Conservation (phyloP, 2,329 filamentous ascomycete species). For the Fusarium oxysporum region DNA sequence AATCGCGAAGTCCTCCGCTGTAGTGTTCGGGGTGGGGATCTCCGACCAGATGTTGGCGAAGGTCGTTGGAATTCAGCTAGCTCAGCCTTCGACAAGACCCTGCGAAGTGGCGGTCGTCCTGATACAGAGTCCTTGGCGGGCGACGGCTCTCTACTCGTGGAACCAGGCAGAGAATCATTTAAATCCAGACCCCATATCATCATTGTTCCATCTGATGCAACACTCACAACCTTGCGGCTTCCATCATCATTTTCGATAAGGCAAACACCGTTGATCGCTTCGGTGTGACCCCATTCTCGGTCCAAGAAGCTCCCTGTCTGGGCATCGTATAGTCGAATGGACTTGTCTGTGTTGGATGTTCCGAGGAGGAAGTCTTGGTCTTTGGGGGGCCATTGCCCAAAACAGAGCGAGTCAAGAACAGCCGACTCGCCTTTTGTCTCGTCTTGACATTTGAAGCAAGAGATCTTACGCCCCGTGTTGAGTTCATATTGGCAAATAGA, state of each 20-base stretch:
- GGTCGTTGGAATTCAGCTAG: slow-evolving; percentile 80
- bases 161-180: slow-evolving; percentile 56
- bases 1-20: slow-evolving; percentile 66
- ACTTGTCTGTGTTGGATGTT: slow-evolving; percentile 96
- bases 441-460: slow-evolving; percentile 86
- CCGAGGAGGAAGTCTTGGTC: slow-evolving; percentile 79
- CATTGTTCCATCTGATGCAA: slow-evolving; percentile 82
- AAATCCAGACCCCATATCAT: slow-evolving; percentile 79
- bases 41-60: slow-evolving; percentile 59
- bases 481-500: slow-evolving; percentile 72
- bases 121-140: slow-evolving; percentile 65
- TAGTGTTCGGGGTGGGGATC: slow-evolving; percentile 67
- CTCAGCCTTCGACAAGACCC: slow-evolving; percentile 88
- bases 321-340: slow-evolving; percentile 87
- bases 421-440: slow-evolving; percentile 84
- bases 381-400: slow-evolving; percentile 66
- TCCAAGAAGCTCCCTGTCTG: slow-evolving; percentile 82
- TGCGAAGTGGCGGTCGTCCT: slow-evolving; percentile 79
- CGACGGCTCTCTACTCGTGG: slow-evolving; percentile 64
- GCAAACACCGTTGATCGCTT: slow-evolving; percentile 88
- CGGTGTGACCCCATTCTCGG: slow-evolving; percentile 94
- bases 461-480: slow-evolving; percentile 74
- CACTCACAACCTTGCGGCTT: slow-evolving; percentile 73
- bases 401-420: slow-evolving; percentile 81
- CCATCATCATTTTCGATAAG: slow-evolving; percentile 72